Conservation (phyloP, 2,329 filamentous ascomycete species). For the Macrophomina pseudophaseolina region DNA sequence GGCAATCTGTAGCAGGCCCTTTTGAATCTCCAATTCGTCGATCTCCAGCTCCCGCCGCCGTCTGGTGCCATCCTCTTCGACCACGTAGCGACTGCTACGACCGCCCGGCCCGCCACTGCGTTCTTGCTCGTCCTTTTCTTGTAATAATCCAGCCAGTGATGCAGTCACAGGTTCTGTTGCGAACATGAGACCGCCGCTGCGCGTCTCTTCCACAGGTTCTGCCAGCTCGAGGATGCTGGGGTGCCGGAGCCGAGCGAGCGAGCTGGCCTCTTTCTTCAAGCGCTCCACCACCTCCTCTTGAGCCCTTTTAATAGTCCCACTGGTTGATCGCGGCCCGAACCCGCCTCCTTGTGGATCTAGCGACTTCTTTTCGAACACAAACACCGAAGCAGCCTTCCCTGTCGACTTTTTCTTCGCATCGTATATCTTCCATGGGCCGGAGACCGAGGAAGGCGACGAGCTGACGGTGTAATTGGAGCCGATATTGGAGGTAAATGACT, state of each 20-base stretch:
- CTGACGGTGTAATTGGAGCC: conserved; percentile 87
- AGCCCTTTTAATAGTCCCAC: conserved; percentile 74
- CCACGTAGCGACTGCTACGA: conserved; percentile 77
- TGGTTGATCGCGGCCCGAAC: conserved; percentile 60
- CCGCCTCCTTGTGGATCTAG: conserved; percentile 72
- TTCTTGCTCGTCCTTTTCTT: conserved; percentile 90
- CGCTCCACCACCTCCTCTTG: conserved; percentile 91
- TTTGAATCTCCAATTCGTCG: conserved; percentile 97
- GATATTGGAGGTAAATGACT: conserved; percentile 94
- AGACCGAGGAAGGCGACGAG: conserved; percentile 73
- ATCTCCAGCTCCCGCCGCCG: conserved; percentile 82
- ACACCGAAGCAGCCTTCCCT: conserved; percentile 85
- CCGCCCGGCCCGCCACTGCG: conserved; percentile 69
- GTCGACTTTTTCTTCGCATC: conserved; percentile 97
- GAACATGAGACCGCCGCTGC: conserved; percentile 91
- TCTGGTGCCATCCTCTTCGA: conserved; percentile 77
- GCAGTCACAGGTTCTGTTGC: conserved; percentile 90
- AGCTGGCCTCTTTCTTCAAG: conserved; percentile 88
- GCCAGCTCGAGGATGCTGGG: conserved; percentile 90
- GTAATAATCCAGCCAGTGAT: conserved; percentile 79
- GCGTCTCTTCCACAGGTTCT: conserved; percentile 93
- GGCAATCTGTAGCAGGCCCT: conserved; percentile 88
- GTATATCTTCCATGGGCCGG: conserved; percentile 96
- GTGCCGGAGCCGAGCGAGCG: conserved; percentile 84
- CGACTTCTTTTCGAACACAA: conserved; percentile 90